Conservation (phyloP, 2,329 filamentous ascomycete genomes). For the Xenoacremonium recifei region DNA sequence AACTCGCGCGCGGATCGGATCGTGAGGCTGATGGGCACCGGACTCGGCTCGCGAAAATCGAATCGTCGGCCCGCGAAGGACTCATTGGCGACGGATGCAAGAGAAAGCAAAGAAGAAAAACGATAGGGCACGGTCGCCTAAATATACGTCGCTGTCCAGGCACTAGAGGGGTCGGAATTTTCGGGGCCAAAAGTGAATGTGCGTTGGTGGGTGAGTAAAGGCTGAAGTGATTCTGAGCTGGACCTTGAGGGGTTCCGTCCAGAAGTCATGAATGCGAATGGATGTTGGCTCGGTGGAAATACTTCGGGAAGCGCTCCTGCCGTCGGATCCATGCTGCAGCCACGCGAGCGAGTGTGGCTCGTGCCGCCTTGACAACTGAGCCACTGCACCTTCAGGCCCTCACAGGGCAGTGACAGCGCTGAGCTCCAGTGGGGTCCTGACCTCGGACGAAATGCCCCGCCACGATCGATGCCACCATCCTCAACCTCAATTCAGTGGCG, state of each 20-base stretch:
- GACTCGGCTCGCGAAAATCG: slow-evolving; percentile 36
- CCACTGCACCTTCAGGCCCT: neutral
- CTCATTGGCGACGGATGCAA: slow-evolving; percentile 31
- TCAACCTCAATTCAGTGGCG: no score
- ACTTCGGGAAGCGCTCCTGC: slow-evolving; percentile 15
- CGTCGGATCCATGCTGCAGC: no score
- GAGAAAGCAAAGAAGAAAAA: slow-evolving; percentile 1
- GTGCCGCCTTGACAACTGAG: neutral
- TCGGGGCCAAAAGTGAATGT: slow-evolving; percentile 1
- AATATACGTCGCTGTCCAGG: neutral
- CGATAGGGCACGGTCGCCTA: neutral
- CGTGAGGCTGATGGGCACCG: slow-evolving; percentile 24
- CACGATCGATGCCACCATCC: no score
- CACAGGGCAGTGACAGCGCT: no score
- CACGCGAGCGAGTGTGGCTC: no score
- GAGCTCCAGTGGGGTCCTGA: no score
- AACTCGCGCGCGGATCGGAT: slow-evolving; percentile 28
- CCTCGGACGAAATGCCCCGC: no score
- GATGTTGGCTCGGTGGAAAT: slow-evolving; percentile 15
- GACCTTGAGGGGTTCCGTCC: slow-evolving; percentile 11
- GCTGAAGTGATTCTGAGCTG: slow-evolving; percentile 8
- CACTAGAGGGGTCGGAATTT: neutral
- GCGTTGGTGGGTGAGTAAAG: slow-evolving; percentile 6
- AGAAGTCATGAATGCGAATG: slow-evolving; percentile 11
- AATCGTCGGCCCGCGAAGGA: slow-evolving; percentile 33